Conservation (phyloP, 306 rosid genomes). For the Cucumis sativus region DNA sequence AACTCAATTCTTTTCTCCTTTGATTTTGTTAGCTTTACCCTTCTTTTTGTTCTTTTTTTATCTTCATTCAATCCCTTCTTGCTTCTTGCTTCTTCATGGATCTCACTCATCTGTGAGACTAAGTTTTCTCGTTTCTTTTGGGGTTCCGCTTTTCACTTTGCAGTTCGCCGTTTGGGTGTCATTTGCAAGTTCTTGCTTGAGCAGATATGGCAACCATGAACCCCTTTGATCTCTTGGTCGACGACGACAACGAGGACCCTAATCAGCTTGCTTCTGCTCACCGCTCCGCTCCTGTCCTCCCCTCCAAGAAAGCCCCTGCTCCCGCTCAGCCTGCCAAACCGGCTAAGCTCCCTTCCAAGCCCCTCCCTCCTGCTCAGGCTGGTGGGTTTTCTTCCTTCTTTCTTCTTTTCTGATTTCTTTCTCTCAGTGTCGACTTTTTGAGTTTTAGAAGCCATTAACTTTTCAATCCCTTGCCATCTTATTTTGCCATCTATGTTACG, state of each 20-base stretch:
- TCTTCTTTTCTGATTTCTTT: background rate
- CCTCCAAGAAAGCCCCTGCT: constrained; percentile 24
- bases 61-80: background rate
- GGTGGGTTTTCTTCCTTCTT: constrained; percentile 9
- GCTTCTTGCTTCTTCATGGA: constrained; percentile 19
- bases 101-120: constrained; percentile 12
- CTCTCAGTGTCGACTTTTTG: background rate
- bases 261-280: constrained; percentile 32
- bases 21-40: background rate
- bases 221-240: constrained; percentile 49
- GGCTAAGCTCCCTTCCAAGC: constrained; percentile 53
- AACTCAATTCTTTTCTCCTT: background rate
- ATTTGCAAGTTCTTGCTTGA: constrained; percentile 13
- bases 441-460: background rate
- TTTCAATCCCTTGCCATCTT: background rate
- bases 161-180: constrained; percentile 12
- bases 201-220: constrained; percentile 43
- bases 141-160: constrained; percentile 17
- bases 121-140: background rate
- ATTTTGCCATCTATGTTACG: background rate
- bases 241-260: constrained; percentile 47
- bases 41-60: too few species aligned
- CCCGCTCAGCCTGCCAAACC: constrained; percentile 33
- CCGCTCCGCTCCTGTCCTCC: constrained; percentile 15
- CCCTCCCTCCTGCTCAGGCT: constrained; percentile 50